Conservation (phyloP, 148 eudicot genomes). For the Amaranthus cruentus region DNA sequence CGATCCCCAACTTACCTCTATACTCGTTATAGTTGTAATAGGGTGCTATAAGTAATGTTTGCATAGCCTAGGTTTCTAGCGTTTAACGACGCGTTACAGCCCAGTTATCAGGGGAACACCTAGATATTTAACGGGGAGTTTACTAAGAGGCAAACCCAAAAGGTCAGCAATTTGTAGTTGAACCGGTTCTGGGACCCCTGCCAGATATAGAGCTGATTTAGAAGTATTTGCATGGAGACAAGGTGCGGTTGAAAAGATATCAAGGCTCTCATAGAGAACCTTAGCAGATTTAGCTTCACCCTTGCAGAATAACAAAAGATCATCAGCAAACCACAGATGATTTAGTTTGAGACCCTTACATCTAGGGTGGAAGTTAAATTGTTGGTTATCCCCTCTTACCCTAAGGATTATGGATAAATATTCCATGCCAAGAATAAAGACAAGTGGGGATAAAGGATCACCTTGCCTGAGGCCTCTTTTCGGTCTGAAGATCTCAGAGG, state of each 20-base stretch:
- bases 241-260: background rate
- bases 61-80: too few species aligned
- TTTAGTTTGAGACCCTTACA: background rate
- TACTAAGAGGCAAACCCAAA: too few species aligned
- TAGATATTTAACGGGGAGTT: background rate
- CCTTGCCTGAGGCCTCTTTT: background rate
- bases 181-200: too few species aligned
- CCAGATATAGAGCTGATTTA: background rate
- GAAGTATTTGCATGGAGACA: background rate
- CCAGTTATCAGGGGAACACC: too few species aligned
- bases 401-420: background rate
- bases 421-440: background rate
- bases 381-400: background rate
- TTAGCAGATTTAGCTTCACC: background rate
- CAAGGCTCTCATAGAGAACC: background rate
- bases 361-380: background rate
- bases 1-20: too few species aligned
- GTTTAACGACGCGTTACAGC: too few species aligned
- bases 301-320: background rate
- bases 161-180: background rate
- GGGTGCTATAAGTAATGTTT: too few species aligned
- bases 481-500: background rate
- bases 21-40: too few species aligned
- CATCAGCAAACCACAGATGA: background rate
- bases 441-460: background rate